Evolutionary conservation across 352 stramenopile species (phyloP).

Genomic region (Phytopythium oedochilum): DNA sequence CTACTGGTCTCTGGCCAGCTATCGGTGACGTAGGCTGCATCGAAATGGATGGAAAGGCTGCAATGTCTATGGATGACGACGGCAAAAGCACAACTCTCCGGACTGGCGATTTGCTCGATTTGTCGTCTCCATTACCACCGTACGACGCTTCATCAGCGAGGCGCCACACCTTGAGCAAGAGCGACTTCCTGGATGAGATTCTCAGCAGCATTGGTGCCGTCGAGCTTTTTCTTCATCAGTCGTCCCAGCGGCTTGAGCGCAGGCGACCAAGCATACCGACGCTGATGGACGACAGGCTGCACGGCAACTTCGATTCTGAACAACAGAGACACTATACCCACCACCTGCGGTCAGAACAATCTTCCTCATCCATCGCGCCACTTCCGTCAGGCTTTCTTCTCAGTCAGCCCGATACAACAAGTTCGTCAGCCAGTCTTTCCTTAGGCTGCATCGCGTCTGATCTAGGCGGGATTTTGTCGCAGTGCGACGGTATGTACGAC

Average conservation of each 20-base stretch:
- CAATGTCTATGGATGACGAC: not conserved
- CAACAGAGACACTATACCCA: not conserved
- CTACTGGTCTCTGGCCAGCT: no score
- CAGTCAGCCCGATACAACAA: not conserved
- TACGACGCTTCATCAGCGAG: not conserved
- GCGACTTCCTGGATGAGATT: conserved; percentile 56
- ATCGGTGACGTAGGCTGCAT: not conserved
- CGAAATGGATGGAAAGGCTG: not conserved
- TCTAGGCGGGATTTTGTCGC: not conserved
- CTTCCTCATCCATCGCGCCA: not conserved
- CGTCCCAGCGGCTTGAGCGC: conserved; percentile 11
- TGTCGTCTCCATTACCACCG: not conserved
- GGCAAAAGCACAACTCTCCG: not conserved
- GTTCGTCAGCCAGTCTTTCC: not conserved
- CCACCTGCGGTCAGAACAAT: not conserved
- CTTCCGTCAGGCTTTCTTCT: not conserved
- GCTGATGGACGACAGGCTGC: not conserved
- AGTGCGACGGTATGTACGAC: not conserved
- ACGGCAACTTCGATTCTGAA: not conserved
- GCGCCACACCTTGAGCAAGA: conserved; percentile 10
- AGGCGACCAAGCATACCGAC: not conserved
- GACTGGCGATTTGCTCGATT: not conserved
- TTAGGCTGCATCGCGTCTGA: not conserved
- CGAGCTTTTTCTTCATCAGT: conserved; percentile 47
- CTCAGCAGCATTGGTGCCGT: conserved; percentile 54